Base-by-base conservation (phyloP, 768 basidiomycete genomes). In the Suillus spraguei region DNA sequence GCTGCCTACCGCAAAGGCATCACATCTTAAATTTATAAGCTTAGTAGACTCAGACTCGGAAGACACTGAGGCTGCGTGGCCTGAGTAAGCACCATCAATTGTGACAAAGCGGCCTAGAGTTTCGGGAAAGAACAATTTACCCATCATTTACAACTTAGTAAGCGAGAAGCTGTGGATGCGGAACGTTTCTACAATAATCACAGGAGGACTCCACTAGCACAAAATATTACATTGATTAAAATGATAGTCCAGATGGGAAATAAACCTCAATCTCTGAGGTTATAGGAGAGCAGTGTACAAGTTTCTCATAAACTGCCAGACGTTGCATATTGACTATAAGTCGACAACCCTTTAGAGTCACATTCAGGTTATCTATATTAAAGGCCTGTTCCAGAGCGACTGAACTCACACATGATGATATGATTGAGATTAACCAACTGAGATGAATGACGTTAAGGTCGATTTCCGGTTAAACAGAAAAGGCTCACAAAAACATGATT, bases 291-390 rank as follows among this genome's bases (percentile, higher is more conserved):
- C 1, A 16, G 5, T 8, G 17, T 24, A 17, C n/a, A 16, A 2
- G 14, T 17, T 17, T 49, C 32, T 36, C 13, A 46, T 33, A 39
- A 5, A 13, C 60, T 42, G 20, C 41, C 46, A 71, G 67, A 11
- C 41, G 38, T 60, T 67, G 66, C 71, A 67, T 71, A n/a, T 72
- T 67, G 41, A 74, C 56, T 52, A 69, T 66, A 33, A 74, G 66
- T 52, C 62, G 67, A 56, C 65, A 67, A 5, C 71, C 71, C 72
- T 73, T 33, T 24, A 38, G 7, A 32, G 17, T 41, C n/a, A 17
- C 3, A 14, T 36, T 55, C 17, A 42, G 56, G 61, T 9, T 16
- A 42, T 20, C 16, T 16, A 28, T 28, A 28, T 28, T 28, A 28
- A 28, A 20, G n/a, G 36, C 52, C 4, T 9, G 22, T 55, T 24